These are phyloP conservation scores for Fraxinus angustifolia DNA, from an alignment of 305 asterid species.

Conservation along the genomic window DNA sequence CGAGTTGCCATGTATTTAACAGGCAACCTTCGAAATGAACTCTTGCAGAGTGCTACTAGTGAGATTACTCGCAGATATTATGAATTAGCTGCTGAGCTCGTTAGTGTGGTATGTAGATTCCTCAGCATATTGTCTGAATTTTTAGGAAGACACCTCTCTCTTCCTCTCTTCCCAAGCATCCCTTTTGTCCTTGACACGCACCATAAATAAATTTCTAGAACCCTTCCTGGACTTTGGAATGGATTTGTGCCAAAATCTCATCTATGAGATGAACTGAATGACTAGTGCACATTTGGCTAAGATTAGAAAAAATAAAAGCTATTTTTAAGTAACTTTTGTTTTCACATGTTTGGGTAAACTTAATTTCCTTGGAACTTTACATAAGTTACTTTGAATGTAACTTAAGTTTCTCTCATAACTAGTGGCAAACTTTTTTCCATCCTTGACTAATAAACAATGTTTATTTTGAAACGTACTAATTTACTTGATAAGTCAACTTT, in stretches of 20 bases:
- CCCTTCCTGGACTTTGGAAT: constrained; percentile 1
- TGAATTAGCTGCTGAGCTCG: constrained; percentile 79
- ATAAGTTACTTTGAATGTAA: background rate
- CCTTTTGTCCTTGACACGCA: background rate
- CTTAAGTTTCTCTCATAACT: background rate
- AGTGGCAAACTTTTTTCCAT: background rate
- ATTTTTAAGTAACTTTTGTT: background rate
- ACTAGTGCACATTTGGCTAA: constrained; percentile 11
- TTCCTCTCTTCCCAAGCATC: background rate
- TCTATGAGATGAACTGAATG: constrained; percentile 3
- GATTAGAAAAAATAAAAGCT: background rate
- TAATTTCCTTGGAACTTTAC: background rate
- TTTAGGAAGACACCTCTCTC: background rate
- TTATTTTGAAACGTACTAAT: background rate
- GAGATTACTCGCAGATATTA: constrained; percentile 75
- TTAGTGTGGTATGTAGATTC: constrained; percentile 62
- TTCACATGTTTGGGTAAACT: background rate
- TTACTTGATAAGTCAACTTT: background rate
- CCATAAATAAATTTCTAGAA: constrained; percentile 1
- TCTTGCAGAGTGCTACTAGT: constrained; percentile 62
- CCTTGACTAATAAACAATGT: background rate
- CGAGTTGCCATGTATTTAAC: constrained; percentile 59
- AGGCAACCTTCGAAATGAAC: constrained; percentile 55
- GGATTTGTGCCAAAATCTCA: constrained; percentile 4
- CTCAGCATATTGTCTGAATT: constrained; percentile 1